phyloP scores from a whole-genome alignment of 805 yeast genomes.

The Candida nanaspora region DNA sequence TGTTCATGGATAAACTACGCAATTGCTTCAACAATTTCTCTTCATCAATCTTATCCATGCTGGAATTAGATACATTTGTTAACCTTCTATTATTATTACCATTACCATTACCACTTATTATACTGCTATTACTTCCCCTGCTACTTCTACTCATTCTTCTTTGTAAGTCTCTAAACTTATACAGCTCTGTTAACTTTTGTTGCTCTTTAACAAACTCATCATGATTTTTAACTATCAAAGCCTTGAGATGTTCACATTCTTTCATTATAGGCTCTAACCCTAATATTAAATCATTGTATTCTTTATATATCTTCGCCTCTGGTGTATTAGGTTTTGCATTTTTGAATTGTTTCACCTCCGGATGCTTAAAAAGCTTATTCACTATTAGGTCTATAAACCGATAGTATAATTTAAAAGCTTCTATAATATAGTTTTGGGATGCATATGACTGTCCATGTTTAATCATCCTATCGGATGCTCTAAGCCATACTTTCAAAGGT shows the following conservation, averaged over 20 bases:
- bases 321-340: conserved; percentile 9
- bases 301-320: conserved; percentile 18
- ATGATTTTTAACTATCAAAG: conserved; percentile 18
- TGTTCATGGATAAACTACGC: conserved; percentile 1
- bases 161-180: neutral
- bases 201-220: conserved; percentile 13
- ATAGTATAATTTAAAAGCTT: conserved; percentile 49
- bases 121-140: neutral
- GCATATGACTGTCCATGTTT: conserved; percentile 41
- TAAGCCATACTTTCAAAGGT: conserved; percentile 47
- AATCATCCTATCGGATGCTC: conserved; percentile 41
- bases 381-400: conserved; percentile 53
- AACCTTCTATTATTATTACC: neutral
- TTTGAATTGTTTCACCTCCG: conserved; percentile 29
- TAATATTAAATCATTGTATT: conserved; percentile 16
- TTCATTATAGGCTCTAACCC: conserved; percentile 20
- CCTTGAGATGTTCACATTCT: conserved; percentile 23
- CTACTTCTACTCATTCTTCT: neutral
- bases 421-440: conserved; percentile 33
- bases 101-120: neutral
- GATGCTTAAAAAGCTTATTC: conserved; percentile 39
- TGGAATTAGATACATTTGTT: neutral
- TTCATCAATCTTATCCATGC: conserved; percentile 1
- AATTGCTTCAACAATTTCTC: conserved; percentile 2
- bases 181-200: conserved; percentile 9